A percentile compares a stretch with the other conserved stretches of the same genome.
phyloP scores from a whole-genome alignment of 2,329 filamentous ascomycete genomes.

The Neophaeococcomyces mojaviensis region DNA sequence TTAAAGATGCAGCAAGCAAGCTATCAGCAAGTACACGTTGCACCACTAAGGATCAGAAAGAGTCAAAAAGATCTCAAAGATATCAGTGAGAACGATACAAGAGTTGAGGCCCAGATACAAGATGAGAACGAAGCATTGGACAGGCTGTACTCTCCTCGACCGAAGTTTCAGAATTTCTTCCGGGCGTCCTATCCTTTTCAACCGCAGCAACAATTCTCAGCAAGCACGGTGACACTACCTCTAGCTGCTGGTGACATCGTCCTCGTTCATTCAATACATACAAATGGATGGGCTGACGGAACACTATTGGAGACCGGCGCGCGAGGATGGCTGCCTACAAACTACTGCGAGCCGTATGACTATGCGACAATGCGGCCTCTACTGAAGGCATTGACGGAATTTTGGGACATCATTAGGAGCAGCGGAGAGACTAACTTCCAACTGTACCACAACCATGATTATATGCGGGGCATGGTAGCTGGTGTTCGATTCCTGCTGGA shows the following conservation, averaged over 20 bases:
- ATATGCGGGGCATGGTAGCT: constrained; percentile 87
- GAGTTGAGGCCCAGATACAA: constrained; percentile 19
- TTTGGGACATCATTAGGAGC: constrained; percentile 83
- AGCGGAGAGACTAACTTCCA: constrained; percentile 66
- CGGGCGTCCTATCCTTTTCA: constrained; percentile 91
- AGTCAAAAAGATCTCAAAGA: constrained; percentile 10
- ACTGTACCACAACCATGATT: constrained; percentile 83
- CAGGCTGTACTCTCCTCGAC: constrained; percentile 41
- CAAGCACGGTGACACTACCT: constrained; percentile 79
- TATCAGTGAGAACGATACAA: constrained; percentile 4
- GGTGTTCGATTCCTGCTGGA: constrained; percentile 87
- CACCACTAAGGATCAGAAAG: constrained; percentile 23
- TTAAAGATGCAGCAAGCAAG: constrained; percentile 5
- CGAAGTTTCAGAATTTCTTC: constrained; percentile 86
- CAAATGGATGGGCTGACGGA: constrained; percentile 97
- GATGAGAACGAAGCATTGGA: constrained; percentile 40
- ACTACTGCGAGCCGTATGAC: constrained; percentile 95
- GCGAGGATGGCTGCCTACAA: constrained; percentile 92
- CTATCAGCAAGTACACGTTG: constrained; percentile 14
- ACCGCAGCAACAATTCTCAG: constrained; percentile 66
- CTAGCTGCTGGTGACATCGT: constrained; percentile 88
- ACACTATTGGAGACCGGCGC: constrained; percentile 79
- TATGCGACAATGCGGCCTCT: constrained; percentile 78
- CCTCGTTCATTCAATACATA: constrained; percentile 90
- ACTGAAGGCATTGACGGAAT: constrained; percentile 76